A percentile compares a stretch with the other conserved stretches of the same genome.
Conservation (phyloP, 192 early-diverging fungal species). For the Gaertneriomyces semiglobifer region DNA sequence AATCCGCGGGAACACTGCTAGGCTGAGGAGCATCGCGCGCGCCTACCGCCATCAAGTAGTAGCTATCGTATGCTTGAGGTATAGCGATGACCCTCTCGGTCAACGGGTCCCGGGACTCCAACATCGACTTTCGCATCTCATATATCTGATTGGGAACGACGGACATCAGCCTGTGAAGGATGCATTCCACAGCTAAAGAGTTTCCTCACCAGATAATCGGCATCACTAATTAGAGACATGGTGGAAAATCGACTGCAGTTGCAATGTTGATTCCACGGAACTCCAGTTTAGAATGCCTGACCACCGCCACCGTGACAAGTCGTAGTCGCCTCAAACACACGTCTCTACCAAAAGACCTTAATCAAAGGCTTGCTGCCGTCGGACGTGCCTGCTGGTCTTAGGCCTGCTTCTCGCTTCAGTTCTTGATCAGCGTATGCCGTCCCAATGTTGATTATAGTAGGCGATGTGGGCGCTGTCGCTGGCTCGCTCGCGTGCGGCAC, state of each 20-base stretch:
- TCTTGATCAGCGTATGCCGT: too few species aligned
- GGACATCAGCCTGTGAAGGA: not conserved
- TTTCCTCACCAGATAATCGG: slow-evolving; percentile 28
- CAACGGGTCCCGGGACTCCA: slow-evolving; percentile 28
- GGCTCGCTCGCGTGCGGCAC: too few species aligned
- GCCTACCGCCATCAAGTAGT: slow-evolving; percentile 28
- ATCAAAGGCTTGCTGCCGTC: too few species aligned
- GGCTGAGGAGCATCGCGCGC: not conserved
- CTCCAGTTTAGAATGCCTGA: too few species aligned
- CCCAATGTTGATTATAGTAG: too few species aligned
- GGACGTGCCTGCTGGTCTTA: too few species aligned
- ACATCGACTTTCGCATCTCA: slow-evolving; percentile 35
- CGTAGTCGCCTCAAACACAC: too few species aligned
- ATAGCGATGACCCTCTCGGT: slow-evolving; percentile 35
- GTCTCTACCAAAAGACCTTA: too few species aligned
- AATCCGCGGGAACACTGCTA: not conserved
- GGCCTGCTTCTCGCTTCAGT: too few species aligned
- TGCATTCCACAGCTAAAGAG: not conserved
- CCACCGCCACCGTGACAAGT: too few species aligned
- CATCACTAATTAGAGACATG: slow-evolving; percentile 33
- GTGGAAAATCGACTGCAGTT: not conserved
- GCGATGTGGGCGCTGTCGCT: too few species aligned
- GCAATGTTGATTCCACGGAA: too few species aligned
- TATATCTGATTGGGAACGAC: slow-evolving; percentile 23
- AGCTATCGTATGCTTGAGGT: slow-evolving; percentile 29